Base-by-base conservation (phyloP, 805 yeast species). In the Candida palmyrensis region DNA sequence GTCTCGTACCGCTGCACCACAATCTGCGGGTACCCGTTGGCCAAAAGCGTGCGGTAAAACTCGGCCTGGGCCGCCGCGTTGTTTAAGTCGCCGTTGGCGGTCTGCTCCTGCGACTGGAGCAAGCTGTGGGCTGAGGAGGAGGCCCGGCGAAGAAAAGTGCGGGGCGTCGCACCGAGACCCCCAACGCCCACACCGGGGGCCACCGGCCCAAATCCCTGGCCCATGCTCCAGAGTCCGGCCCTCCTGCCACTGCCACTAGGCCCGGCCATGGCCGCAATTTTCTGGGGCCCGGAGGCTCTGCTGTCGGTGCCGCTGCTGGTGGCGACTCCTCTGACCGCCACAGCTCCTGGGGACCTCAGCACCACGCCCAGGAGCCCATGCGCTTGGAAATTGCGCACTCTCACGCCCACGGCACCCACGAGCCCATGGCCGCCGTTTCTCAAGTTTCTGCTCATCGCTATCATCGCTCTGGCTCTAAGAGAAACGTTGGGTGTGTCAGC, bases 1-100 rank as follows among this genome's bases (percentile, higher is more conserved):
- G 94, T 83, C 56, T 94, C 97, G 55, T 75, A 94, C 39, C 99
- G 74, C 37, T 92, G 82, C n/a, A 90, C 87, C 5, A 92, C 96
- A 35, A 90, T 81, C 48, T 88, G 95, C n/a, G 98, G 97, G 53
- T 87, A 92, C 59, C 85, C 84, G 35, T 90, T 73, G 37, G 75
- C 75, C 42, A 92, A 57, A 30, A 92, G 66, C 10, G 77, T 69
- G 41, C 74, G 73, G 63, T 92, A 92, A 49, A 92, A 90, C 36
- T 76, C 80, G 2, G 94, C 89, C 61, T 92, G 99, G 5, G 75
- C 66, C 3, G 53, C 61, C 1, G 97, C 73, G 55, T 85, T 82
- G 30, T 67, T 58, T 29, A 85, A 58, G 36, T 83, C 80, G 39
- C 72, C 63, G 59, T 92, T 92, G 26, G 99, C 99, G n/a, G 71